These are phyloP conservation scores for Colletotrichum liriopes DNA, from an alignment of 2,329 filamentous ascomycete genomes.

Conservation along the genomic window DNA sequence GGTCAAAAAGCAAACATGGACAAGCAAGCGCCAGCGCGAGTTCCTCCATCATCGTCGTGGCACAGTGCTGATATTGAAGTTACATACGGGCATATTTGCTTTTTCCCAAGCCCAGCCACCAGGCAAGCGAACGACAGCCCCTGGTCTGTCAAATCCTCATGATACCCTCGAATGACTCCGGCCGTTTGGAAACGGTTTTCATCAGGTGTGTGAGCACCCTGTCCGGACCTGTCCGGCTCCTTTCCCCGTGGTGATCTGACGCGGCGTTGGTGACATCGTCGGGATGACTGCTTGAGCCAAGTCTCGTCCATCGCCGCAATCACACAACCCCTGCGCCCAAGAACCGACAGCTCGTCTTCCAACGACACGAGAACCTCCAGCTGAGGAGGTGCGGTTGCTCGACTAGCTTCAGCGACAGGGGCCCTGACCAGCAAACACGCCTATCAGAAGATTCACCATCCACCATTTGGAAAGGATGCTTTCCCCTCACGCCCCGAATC, in stretches of 20 bases:
- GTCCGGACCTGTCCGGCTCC: conserved; percentile 29
- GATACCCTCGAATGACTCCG: conserved; percentile 20
- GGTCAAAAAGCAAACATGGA: conserved; percentile 35
- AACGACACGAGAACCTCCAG: neutral
- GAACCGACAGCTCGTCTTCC: conserved; percentile 20
- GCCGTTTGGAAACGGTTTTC: conserved; percentile 28
- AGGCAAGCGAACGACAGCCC: conserved; percentile 11
- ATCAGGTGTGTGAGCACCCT: conserved; percentile 21
- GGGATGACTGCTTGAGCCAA: conserved; percentile 23
- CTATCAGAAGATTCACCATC: conserved; percentile 5
- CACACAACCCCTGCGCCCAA: conserved; percentile 21
- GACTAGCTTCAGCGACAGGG: conserved; percentile 30
- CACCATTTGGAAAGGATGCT: conserved; percentile 12
- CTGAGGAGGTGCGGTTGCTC: conserved; percentile 31
- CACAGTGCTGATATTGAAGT: conserved; percentile 24
- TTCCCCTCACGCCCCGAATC: neutral
- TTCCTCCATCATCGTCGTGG: neutral
- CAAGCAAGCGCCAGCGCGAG: conserved; percentile 11
- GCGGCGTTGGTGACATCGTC: conserved; percentile 18
- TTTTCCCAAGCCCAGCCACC: conserved; percentile 18
- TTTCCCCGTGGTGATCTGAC: conserved; percentile 33
- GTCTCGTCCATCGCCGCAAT: conserved; percentile 16
- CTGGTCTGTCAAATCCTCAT: conserved; percentile 33
- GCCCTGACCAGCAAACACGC: conserved; percentile 26
- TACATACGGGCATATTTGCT: conserved; percentile 28